Conservation (phyloP, 2,329 filamentous ascomycete species). For the Colletotrichum tamarilloi region DNA sequence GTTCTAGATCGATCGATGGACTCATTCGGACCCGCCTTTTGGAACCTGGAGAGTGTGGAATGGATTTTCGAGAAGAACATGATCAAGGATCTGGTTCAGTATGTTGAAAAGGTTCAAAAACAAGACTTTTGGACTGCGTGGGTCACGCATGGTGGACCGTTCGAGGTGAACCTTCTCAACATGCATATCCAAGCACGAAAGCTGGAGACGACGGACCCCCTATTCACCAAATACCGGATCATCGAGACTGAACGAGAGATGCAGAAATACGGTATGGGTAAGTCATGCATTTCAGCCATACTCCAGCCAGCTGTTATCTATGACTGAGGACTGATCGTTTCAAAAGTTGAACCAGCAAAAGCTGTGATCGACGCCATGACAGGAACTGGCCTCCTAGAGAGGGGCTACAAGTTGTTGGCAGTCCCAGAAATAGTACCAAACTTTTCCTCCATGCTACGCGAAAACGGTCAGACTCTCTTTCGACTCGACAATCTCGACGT, state of each 20-base stretch:
- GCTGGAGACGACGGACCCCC: slow-evolving; percentile 12
- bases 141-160: slow-evolving; percentile 5
- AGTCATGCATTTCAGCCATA: not conserved
- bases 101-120: not conserved
- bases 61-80: slow-evolving; percentile 22
- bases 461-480: not conserved
- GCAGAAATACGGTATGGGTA: slow-evolving; percentile 15
- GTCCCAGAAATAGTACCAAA: not conserved
- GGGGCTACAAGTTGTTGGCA: not conserved
- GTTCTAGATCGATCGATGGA: not conserved
- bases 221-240: slow-evolving; percentile 11
- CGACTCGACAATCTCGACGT: not conserved
- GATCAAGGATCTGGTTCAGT: slow-evolving; percentile 6
- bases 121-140: slow-evolving; percentile 25
- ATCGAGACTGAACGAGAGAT: slow-evolving; percentile 19
- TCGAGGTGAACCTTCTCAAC: slow-evolving; percentile 23
- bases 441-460: slow-evolving; percentile 7
- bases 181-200: slow-evolving; percentile 21
- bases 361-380: not conserved
- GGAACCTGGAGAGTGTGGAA: slow-evolving; percentile 23
- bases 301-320: not conserved
- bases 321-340: not conserved
- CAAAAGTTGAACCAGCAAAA: not conserved
- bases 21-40: slow-evolving; percentile 5
- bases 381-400: slow-evolving; percentile 3